A percentile compares a stretch with the other conserved stretches of the same genome.
Evolutionary conservation across 306 rosid species (phyloP).

Genomic region (Malus asiatica): DNA sequence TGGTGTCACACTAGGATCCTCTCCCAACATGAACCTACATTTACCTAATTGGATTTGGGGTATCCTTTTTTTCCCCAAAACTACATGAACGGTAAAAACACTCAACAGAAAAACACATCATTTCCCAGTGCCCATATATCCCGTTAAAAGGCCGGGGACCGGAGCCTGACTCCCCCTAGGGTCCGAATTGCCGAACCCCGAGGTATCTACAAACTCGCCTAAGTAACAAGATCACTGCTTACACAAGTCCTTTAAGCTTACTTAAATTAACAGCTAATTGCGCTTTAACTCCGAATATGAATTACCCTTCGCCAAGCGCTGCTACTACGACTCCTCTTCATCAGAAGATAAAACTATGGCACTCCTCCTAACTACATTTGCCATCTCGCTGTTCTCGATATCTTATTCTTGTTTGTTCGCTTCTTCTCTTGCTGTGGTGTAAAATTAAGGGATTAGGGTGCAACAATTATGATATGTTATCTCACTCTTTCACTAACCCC

Average conservation of each 20-base stretch:
- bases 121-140: constrained; percentile 53
- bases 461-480: constrained; percentile 13
- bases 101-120: constrained; percentile 12
- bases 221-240: constrained; percentile 28
- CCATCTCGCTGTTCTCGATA: constrained; percentile 21
- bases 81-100: constrained; percentile 29
- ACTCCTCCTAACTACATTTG: constrained; percentile 29
- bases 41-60: constrained; percentile 11
- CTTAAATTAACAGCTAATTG: constrained; percentile 31
- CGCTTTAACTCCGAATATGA: constrained; percentile 48
- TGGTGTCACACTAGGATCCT: constrained; percentile 57
- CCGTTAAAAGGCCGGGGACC: constrained; percentile 58
- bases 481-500: constrained; percentile 31
- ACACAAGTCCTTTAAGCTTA: constrained; percentile 13
- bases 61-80: constrained; percentile 35
- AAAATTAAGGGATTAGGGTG: constrained; percentile 30
- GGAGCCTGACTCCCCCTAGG: constrained; percentile 32
- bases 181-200: constrained; percentile 52
- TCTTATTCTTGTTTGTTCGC: constrained; percentile 24
- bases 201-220: constrained; percentile 37
- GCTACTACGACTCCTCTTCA: constrained; percentile 12
- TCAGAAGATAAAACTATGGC: constrained; percentile 27
- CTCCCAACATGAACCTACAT: constrained; percentile 48
- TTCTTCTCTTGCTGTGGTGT: constrained; percentile 21
- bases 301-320: not conserved